Conservation (phyloP, 495 filamentous ascomycete species). For the Aspergillus bertholletiae region DNA sequence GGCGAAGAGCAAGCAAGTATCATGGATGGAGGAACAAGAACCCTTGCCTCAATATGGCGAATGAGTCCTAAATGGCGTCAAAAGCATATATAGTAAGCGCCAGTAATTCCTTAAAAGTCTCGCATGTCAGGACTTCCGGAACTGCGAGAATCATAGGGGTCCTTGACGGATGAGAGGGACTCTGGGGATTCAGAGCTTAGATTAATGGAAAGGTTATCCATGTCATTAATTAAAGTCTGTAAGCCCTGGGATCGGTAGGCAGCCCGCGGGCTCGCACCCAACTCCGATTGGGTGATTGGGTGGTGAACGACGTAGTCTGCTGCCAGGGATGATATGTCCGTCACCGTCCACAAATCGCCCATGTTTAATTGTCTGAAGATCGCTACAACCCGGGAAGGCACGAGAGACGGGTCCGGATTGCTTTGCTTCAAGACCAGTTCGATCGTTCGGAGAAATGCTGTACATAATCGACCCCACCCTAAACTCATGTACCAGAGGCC, state of each 20-base stretch:
- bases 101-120: background rate
- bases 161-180: background rate
- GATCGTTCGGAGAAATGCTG: conserved; percentile 26
- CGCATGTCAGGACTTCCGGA: background rate
- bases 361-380: conserved; percentile 17
- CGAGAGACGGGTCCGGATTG: conserved; percentile 8
- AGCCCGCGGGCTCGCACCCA: background rate
- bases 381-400: conserved; percentile 16
- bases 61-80: too few relatives aligned
- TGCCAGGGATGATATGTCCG: conserved; percentile 16
- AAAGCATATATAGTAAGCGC: too few relatives aligned
- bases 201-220: conserved; percentile 7
- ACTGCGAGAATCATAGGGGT: background rate
- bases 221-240: conserved; percentile 5
- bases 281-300: conserved; percentile 7
- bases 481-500: conserved; percentile 29
- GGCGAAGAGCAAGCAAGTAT: too few relatives aligned
- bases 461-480: conserved; percentile 25
- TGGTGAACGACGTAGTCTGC: conserved; percentile 25
- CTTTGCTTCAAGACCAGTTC: conserved; percentile 17
- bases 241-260: conserved; percentile 4
- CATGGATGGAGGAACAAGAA: too few relatives aligned
- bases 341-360: conserved; percentile 15
- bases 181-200: background rate
- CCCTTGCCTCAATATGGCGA: too few relatives aligned